Conservation (phyloP, 176 grass and related monocot genomes). For the Tuctoria greenei region DNA sequence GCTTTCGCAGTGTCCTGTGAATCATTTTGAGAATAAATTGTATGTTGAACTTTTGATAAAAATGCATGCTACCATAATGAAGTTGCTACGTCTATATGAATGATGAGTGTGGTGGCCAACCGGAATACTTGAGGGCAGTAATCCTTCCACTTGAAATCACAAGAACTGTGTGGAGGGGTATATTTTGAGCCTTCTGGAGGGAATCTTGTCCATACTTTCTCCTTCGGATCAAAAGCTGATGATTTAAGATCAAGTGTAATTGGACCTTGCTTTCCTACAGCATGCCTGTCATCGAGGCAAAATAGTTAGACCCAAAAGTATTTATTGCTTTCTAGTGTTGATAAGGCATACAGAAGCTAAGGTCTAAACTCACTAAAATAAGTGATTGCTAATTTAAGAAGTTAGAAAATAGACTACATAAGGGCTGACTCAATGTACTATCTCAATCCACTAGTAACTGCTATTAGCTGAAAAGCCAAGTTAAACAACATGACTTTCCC, state of each 20-base stretch:
- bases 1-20: constrained; percentile 77
- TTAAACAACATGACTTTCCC: background rate
- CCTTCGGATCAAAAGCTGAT: constrained; percentile 87
- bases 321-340: background rate
- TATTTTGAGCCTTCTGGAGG: constrained; percentile 94
- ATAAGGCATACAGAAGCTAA: background rate
- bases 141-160: constrained; percentile 98
- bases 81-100: background rate
- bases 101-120: constrained; percentile 44
- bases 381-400: background rate
- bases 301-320: constrained; percentile 12
- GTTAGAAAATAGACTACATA: background rate
- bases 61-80: background rate
- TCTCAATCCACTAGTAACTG: background rate
- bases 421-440: background rate
- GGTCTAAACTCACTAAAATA: background rate
- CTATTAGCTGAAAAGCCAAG: background rate
- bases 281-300: constrained; percentile 49
- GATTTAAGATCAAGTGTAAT: constrained; percentile 79
- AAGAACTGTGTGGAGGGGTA: constrained; percentile 91
- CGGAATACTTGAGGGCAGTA: constrained; percentile 94
- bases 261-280: constrained; percentile 84
- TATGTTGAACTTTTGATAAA: background rate
- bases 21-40: constrained; percentile 31
- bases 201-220: constrained; percentile 91